Conservation (phyloP, 2,329 filamentous ascomycete species). For the Aspergillus ruber region DNA sequence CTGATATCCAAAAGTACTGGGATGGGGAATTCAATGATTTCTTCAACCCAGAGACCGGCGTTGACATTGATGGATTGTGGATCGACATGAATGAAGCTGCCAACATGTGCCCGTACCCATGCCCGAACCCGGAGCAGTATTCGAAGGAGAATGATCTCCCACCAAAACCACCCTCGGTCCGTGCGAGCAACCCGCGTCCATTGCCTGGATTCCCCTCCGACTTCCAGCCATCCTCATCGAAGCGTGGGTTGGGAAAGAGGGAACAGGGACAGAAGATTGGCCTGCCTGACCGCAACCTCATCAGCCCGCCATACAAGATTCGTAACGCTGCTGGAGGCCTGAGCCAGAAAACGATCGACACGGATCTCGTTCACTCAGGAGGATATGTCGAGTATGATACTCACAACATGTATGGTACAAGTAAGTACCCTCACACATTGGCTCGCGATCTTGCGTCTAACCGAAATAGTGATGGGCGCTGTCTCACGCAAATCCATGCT, state of each 20-base stretch:
- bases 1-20: constrained; percentile 62
- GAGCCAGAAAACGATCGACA: constrained; percentile 56
- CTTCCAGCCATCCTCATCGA: constrained; percentile 53
- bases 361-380: constrained; percentile 58
- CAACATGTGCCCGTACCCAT: constrained; percentile 52
- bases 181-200: constrained; percentile 52
- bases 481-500: constrained; percentile 62
- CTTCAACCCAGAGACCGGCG: constrained; percentile 57
- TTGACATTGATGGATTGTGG: constrained; percentile 74
- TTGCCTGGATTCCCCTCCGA: constrained; percentile 63
- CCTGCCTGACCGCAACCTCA: constrained; percentile 56
- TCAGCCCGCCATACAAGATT: constrained; percentile 60
- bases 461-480: constrained; percentile 58
- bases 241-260: constrained; percentile 1
- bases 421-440: constrained; percentile 20
- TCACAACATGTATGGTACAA: constrained; percentile 69
- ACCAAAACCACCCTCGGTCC: constrained; percentile 57
- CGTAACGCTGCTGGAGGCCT: constrained; percentile 52
- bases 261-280: constrained; percentile 45
- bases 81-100: constrained; percentile 62
- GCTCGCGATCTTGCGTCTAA: constrained; percentile 1
- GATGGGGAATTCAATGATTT: constrained; percentile 59
- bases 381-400: constrained; percentile 65
- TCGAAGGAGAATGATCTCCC: constrained; percentile 39
- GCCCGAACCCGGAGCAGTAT: constrained; percentile 49